Percentiles rank a stretch among this genome's conserved stretches.
These are phyloP conservation scores for Xanthoparmelia taractica DNA, from an alignment of 495 filamentous ascomycete genomes.

Conservation along the genomic window DNA sequence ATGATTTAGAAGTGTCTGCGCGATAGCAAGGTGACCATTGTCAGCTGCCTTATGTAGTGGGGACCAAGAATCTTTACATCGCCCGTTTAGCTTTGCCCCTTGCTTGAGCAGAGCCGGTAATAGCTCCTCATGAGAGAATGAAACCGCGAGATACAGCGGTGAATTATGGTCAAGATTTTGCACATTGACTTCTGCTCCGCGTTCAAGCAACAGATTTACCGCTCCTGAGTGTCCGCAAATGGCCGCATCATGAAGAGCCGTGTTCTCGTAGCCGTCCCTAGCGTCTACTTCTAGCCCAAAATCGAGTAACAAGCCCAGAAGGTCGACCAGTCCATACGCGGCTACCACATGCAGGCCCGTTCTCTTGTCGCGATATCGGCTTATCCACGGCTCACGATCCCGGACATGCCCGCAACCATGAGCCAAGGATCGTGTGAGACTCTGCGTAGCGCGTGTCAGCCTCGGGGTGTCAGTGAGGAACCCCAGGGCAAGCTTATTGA, in stretches of 20 bases:
- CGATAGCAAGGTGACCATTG: conserved; percentile 1
- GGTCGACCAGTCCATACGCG: conserved; percentile 1
- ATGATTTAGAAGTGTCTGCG: conserved; percentile 11
- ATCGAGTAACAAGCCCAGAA: conserved; percentile 10
- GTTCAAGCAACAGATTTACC: conserved; percentile 9
- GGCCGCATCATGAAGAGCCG: conserved; percentile 22
- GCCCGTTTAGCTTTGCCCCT: conserved; percentile 7
- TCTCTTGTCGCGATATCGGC: not conserved
- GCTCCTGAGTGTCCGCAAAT: conserved; percentile 16
- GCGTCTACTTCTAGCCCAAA: not conserved
- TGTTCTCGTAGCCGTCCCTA: conserved; percentile 9
- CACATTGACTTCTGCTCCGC: conserved; percentile 11
- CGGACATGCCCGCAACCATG: not conserved
- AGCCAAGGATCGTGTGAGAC: not conserved
- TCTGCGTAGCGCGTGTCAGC: conserved; percentile 7
- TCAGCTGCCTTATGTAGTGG: conserved; percentile 13
- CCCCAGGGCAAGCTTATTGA: conserved; percentile 5
- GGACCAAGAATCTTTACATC: not conserved
- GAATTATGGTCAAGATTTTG: not conserved
- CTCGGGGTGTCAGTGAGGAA: not conserved
- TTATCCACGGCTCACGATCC: not conserved
- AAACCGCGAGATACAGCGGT: conserved; percentile 6
- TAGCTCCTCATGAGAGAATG: conserved; percentile 8
- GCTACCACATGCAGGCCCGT: conserved; percentile 10
- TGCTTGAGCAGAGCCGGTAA: conserved; percentile 5